Evolutionary conservation across 805 yeast species (phyloP).

Genomic region (Starmerella tilneyi): DNA sequence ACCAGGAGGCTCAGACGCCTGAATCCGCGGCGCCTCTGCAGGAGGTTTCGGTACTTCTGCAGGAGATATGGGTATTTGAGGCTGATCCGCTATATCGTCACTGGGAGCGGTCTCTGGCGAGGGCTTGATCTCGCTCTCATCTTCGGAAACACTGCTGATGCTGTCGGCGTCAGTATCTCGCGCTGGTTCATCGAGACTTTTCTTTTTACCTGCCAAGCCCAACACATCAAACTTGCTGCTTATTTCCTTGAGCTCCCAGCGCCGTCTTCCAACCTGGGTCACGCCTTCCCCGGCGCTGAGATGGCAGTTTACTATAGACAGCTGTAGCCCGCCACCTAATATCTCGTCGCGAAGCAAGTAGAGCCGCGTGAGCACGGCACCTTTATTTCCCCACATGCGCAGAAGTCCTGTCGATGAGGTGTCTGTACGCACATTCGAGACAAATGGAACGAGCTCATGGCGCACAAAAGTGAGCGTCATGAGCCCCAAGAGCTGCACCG

Average conservation of each 20-base stretch:
- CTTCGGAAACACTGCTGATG: conserved; percentile 16
- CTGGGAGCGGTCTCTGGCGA: no score
- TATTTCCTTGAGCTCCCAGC: conserved; percentile 39
- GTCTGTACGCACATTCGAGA: conserved; percentile 34
- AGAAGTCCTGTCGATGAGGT: conserved; percentile 50
- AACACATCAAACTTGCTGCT: conserved; percentile 27
- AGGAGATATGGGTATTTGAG: no score
- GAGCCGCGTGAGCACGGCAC: conserved; percentile 43
- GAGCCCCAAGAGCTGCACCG: conserved; percentile 45
- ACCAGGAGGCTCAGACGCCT: no score
- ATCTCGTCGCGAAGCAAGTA: conserved; percentile 26
- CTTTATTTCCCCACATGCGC: conserved; percentile 53
- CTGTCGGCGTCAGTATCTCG: conserved; percentile 9
- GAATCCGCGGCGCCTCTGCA: not conserved
- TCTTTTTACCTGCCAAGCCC: conserved; percentile 19
- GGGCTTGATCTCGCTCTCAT: conserved; percentile 1
- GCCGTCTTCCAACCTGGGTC: conserved; percentile 33
- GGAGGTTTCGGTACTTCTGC: no score
- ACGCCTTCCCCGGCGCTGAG: conserved; percentile 37
- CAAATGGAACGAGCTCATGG: conserved; percentile 31
- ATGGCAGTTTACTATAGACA: conserved; percentile 42
- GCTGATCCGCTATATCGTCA: no score
- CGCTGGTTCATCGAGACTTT: conserved; percentile 1
- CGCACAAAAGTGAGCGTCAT: conserved; percentile 39
- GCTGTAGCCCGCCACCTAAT: conserved; percentile 28